Percentiles rank a stretch among this genome's conserved stretches.
Conservation (phyloP, 768 basidiomycete genomes). For the Mycena crocata region DNA sequence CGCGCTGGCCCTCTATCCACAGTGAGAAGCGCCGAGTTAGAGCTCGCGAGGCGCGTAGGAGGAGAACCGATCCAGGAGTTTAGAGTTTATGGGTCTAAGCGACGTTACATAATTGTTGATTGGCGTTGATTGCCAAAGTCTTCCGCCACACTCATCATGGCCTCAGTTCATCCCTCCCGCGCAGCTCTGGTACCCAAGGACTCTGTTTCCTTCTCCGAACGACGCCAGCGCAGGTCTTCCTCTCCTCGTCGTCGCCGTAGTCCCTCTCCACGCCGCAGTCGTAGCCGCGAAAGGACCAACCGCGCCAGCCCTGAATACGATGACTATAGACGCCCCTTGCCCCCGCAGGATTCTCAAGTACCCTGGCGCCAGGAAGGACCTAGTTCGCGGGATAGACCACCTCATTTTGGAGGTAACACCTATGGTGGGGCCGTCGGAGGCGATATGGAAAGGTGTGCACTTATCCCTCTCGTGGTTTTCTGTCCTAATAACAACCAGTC, state of each 20-base stretch:
- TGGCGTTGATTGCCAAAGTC: too few species aligned
- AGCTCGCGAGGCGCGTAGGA: background rate
- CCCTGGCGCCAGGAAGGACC: constrained; percentile 58
- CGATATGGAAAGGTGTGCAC: constrained; percentile 76
- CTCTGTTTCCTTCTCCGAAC: constrained; percentile 35
- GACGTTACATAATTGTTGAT: too few species aligned
- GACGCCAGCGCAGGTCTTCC: constrained; percentile 55
- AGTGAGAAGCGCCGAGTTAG: too few species aligned
- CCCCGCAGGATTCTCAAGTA: constrained; percentile 48
- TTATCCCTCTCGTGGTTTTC: background rate
- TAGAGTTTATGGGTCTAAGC: too few species aligned
- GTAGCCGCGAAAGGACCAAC: constrained; percentile 40
- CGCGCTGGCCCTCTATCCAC: too few species aligned
- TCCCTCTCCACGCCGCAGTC: constrained; percentile 46
- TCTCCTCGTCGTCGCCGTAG: constrained; percentile 53
- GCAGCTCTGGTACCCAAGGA: constrained; percentile 72
- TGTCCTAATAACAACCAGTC: constrained; percentile 57
- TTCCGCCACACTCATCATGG: constrained; percentile 65
- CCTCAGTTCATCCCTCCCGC: constrained; percentile 80
- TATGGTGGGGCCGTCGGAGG: constrained; percentile 52
- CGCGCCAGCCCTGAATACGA: constrained; percentile 71
- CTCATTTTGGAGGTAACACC: constrained; percentile 44
- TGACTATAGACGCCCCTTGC: constrained; percentile 62
- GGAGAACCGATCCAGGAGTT: too few species aligned
- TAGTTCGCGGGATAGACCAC: constrained; percentile 48